Evolutionary conservation across 169 alveolate species (phyloP), one percentile per base, ranked within the genome.

Genomic region (Plasmodium coatneyi): DNA sequence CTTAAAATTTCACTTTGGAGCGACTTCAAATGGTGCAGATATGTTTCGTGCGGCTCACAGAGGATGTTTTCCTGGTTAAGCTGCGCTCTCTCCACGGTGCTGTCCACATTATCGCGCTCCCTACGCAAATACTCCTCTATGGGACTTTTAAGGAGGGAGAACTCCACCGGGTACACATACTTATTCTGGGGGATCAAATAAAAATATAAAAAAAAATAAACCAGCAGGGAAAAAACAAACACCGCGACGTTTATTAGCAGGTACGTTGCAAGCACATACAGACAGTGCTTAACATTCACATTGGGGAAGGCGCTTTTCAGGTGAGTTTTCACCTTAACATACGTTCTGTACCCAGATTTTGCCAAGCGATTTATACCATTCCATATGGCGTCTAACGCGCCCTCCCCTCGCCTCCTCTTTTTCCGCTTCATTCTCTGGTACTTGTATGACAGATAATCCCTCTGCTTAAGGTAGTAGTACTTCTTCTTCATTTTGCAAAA

Each of bases 151-250:
- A 72, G 60, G 28, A 84, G 43, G 5, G 93, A 46, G 19, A 84
- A 84, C 36, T 84, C 80, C 25, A 84, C 80, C 25, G 79, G 84
- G 43, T 74, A 54, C 16, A 74, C 79, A 76, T 84, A 84, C 12
- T 76, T 84, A 72, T 84, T 84, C 56, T 84, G 93, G 32, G 93
- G 93, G 32, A 84, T 84, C 9, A 84, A 12, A 76, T 84, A 54
- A 84, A 43, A 66, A 76, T 84, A 84, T 46, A 84, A 16, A 54
- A 84, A 72, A 49, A 84, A 84, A 70, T 84, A 84, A 7, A 84
- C 19, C 56, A 84, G 60, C 70, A 74, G 43, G 6, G 86, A 84
- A 52, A 74, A 84, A 49, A 84, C 22, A 36, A 84, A 52, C 46
- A 84, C 12, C 19, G 46, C 41, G 25, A 84, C 70, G 80, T 84